phyloP scores from a whole-genome alignment of 352 stramenopile species.

The Aphanomyces cochlioides region DNA sequence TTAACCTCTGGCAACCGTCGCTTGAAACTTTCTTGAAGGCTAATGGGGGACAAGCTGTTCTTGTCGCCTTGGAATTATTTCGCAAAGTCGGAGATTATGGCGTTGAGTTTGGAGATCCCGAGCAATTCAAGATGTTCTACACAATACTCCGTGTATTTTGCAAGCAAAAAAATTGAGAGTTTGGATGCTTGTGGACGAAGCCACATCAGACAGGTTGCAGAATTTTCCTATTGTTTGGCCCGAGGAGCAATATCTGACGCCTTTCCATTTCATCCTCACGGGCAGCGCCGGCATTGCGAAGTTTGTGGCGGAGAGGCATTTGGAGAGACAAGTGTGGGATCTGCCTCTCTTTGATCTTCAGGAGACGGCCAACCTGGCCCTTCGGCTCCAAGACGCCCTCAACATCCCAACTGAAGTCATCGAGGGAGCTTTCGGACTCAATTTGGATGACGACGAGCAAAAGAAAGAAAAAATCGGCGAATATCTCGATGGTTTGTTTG shows the following conservation, averaged over 20 bases:
- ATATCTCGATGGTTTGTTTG: background rate
- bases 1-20: too few relatives aligned
- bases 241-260: background rate
- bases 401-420: background rate
- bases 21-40: too few relatives aligned
- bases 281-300: background rate
- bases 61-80: too few relatives aligned
- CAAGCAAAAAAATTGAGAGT: too few relatives aligned
- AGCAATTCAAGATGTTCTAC: too few relatives aligned
- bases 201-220: too few relatives aligned
- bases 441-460: background rate
- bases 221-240: too few relatives aligned
- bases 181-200: too few relatives aligned
- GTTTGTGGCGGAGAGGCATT: background rate
- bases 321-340: background rate
- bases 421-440: background rate
- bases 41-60: too few relatives aligned
- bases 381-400: background rate
- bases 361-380: background rate
- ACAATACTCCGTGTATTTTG: too few relatives aligned
- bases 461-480: background rate
- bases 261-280: background rate
- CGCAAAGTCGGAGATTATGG: too few relatives aligned
- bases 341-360: conserved; percentile 2
- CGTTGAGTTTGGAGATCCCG: too few relatives aligned